Base-by-base conservation (phyloP, 2,329 filamentous ascomycete genomes). In the Aspergillus candidus region DNA sequence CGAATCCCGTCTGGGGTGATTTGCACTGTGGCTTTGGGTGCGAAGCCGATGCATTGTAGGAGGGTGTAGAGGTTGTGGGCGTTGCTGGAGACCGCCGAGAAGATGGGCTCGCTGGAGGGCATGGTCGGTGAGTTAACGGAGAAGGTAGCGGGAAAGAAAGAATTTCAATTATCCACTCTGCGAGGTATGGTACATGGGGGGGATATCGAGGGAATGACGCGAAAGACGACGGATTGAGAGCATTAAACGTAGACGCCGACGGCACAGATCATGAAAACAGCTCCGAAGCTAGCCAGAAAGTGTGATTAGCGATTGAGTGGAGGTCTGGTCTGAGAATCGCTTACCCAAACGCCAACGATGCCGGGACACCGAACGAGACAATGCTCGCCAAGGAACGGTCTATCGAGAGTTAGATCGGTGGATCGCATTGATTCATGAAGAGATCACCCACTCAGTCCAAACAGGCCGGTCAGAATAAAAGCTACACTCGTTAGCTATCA, bases 181-280 rank as follows among this genome's bases (percentile, higher is more conserved):
- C 22, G 22, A 27, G 22, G 22, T 59, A 52, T 46, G 33, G 59
- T 66, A 66, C 66, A 69, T 60, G 52, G 54, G 55, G 48, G 51
- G 22, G 22, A 27, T 51, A 49, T 55, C 41, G 32, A 52, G 48
- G 22, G 22, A 27, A 27, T 27, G 22, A 27, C 22, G 22, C 22
- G 22, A 8, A 27, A 10, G 6, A 27, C 8, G 22, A 27, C 22
- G 22, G 22, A 27, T 27, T 8, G 7, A 10, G 22, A 10, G 7
- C 22, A 8, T 10, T 80, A 98, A 68, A 98, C 88, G 82, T 98
- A 97, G 64, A 98, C 93, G 67, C 93, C 93, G 66, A 93, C 93
- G 48, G 90, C 93, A 72, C 93, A 98, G 72, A 98, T 97, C 85
- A 96, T 95, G 72, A 93, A 96, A 36, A 98, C 89, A 40, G 91